A percentile compares a stretch with the other conserved stretches of the same genome.
Conservation (phyloP, 2,329 filamentous ascomycete genomes). For the Aspergillus phoenicis region DNA sequence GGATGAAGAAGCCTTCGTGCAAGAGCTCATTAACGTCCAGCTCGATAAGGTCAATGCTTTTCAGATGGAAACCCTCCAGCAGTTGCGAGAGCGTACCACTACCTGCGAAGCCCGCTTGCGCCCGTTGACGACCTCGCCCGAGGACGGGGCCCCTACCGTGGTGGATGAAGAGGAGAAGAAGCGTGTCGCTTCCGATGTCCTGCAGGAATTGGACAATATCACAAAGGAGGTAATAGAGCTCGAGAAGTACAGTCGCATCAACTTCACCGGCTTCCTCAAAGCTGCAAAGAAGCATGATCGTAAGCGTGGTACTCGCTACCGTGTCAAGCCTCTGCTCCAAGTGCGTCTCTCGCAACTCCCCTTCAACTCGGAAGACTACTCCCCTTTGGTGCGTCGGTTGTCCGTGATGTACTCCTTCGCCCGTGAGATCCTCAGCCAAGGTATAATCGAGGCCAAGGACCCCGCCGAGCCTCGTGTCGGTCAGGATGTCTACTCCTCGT, state of each 20-base stretch:
- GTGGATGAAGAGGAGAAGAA: slow-evolving; percentile 47
- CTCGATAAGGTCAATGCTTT: slow-evolving; percentile 93
- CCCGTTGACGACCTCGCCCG: slow-evolving; percentile 50
- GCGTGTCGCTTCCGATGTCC: slow-evolving; percentile 67
- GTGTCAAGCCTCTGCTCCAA: slow-evolving; percentile 87
- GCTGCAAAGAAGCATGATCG: slow-evolving; percentile 99
- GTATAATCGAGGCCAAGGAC: slow-evolving; percentile 56
- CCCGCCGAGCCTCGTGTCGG: slow-evolving; percentile 50
- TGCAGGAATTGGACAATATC: slow-evolving; percentile 80
- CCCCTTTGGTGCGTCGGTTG: slow-evolving; percentile 81
- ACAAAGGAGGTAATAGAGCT: slow-evolving; percentile 90
- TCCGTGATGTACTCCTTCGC: slow-evolving; percentile 96
- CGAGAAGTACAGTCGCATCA: slow-evolving; percentile 92
- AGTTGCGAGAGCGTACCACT: slow-evolving; percentile 78
- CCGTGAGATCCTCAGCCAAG: slow-evolving; percentile 68
- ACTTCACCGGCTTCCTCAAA: slow-evolving; percentile 97
- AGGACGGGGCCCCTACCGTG: slow-evolving; percentile 35
- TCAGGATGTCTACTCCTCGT: slow-evolving; percentile 74
- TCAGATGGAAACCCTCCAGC: slow-evolving; percentile 78
- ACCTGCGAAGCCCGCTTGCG: slow-evolving; percentile 68
- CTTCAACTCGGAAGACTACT: slow-evolving; percentile 95
- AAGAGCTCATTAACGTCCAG: slow-evolving; percentile 92
- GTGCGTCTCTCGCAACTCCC: slow-evolving; percentile 83
- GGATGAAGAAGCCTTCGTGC: slow-evolving; percentile 90
- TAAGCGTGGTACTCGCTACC: slow-evolving; percentile 82